Evolutionary conservation across 164 flowering plant genomes (phyloP).

Genomic region (Cinnamomum chago): DNA sequence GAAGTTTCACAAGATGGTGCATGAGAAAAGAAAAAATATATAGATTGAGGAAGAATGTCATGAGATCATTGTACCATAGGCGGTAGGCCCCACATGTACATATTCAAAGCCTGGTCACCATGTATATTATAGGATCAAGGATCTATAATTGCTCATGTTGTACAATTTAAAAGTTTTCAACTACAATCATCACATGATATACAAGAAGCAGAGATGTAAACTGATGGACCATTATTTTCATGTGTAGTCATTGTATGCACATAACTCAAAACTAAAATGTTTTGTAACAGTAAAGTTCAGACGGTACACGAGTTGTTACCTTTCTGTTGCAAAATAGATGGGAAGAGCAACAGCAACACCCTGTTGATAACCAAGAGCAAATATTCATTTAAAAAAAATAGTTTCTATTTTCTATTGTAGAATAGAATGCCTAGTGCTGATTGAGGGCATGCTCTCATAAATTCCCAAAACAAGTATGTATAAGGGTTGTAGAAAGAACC

Average conservation of each 20-base stretch:
- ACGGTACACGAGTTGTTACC: slow-evolving; percentile 33
- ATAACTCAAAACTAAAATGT: neutral
- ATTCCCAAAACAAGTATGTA: neutral
- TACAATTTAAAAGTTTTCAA: neutral
- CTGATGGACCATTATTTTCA: neutral
- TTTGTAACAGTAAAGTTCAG: neutral
- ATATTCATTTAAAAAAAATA: neutral
- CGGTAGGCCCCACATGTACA: no score
- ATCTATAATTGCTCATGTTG: neutral
- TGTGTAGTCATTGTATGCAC: neutral
- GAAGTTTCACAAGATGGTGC: neutral
- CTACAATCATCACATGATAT: neutral
- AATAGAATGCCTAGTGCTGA: neutral
- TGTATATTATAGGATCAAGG: neutral
- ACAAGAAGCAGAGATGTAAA: neutral
- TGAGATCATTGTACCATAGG: no score
- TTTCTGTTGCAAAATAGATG: slow-evolving; percentile 88
- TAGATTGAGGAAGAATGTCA: neutral
- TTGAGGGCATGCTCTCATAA: neutral
- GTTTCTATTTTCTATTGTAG: neutral
- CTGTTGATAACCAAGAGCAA: slow-evolving; percentile 17
- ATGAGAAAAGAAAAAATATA: neutral
- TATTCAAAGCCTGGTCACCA: no score
- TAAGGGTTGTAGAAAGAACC: neutral
- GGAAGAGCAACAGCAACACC: slow-evolving; percentile 89